Conservation (phyloP, 768 basidiomycete genomes). For the Phaeotremella skinneri region DNA sequence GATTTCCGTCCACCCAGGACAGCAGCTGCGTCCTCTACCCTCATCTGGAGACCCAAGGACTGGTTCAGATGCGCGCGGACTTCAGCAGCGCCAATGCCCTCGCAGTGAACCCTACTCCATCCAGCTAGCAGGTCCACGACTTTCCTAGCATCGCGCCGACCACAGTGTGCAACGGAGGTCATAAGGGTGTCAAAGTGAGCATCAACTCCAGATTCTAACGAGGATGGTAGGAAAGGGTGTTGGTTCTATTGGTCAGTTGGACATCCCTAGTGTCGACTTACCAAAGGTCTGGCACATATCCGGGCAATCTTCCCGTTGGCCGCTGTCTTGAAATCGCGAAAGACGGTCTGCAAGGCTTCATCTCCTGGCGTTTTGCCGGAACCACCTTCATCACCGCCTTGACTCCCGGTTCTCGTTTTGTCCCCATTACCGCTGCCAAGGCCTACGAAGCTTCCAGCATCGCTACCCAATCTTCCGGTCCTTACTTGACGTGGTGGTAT, state of each 20-base stretch:
- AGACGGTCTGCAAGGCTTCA: conserved; percentile 81
- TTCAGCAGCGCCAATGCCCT: conserved; percentile 50
- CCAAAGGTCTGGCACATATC: conserved; percentile 68
- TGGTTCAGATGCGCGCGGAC: conserved; percentile 46
- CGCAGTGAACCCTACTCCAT: conserved; percentile 77
- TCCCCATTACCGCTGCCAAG: conserved; percentile 9
- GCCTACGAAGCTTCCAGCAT: conserved; percentile 30
- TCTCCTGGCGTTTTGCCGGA: conserved; percentile 76
- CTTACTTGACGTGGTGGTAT: conserved; percentile 36
- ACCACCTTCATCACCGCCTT: conserved; percentile 63
- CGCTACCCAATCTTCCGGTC: conserved; percentile 37
- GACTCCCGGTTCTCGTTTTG: conserved; percentile 22
- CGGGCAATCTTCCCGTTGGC: conserved; percentile 76
- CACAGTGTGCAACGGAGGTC: conserved; percentile 79
- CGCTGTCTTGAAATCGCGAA: conserved; percentile 76
- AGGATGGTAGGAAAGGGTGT: conserved; percentile 65
- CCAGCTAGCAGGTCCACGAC: conserved; percentile 83
- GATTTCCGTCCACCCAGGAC: conserved; percentile 45
- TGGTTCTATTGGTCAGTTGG: conserved; percentile 57
- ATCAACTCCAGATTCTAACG: conserved; percentile 72
- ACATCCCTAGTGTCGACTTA: conserved; percentile 52
- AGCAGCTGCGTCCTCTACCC: conserved; percentile 45
- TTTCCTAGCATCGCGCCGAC: conserved; percentile 75
- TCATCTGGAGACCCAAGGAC: conserved; percentile 29
- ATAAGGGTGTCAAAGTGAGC: conserved; percentile 77